Evolutionary conservation across 805 yeast genomes (phyloP).

Genomic region (Nakazawaea wyomingensis): DNA sequence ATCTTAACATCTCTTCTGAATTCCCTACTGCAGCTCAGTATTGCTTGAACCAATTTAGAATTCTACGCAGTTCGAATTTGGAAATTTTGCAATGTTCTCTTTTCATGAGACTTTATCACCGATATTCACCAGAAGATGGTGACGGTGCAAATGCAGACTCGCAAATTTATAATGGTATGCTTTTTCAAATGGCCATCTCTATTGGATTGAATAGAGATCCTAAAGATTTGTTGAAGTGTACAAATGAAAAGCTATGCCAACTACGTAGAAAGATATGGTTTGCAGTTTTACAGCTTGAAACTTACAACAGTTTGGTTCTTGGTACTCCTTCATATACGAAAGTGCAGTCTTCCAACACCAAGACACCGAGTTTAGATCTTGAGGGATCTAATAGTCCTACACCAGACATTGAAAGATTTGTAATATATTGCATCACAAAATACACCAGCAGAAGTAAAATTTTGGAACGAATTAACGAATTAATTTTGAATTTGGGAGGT

Average conservation of each 20-base stretch:
- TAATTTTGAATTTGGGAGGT: constrained; percentile 30
- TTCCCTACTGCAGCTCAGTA: constrained; percentile 38
- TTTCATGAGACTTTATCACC: constrained; percentile 37
- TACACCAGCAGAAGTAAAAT: constrained; percentile 21
- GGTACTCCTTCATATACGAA: constrained; percentile 38
- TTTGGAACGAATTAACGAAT: constrained; percentile 26
- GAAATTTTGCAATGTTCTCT: constrained; percentile 42
- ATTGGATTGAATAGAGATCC: constrained; percentile 60
- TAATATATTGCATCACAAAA: constrained; percentile 23
- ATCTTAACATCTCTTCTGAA: constrained; percentile 28
- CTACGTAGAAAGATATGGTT: constrained; percentile 47
- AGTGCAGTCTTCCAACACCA: constrained; percentile 36
- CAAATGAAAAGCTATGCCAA: constrained; percentile 29
- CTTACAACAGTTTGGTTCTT: constrained; percentile 32
- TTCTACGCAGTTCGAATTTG: constrained; percentile 35
- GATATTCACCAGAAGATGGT: constrained; percentile 43
- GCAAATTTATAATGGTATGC: constrained; percentile 41
- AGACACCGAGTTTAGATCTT: constrained; percentile 31
- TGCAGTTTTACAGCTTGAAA: constrained; percentile 35
- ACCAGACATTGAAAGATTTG: constrained; percentile 30
- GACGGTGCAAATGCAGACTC: constrained; percentile 40
- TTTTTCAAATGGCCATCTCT: constrained; percentile 53
- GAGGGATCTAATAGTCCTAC: constrained; percentile 25
- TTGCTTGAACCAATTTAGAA: constrained; percentile 42
- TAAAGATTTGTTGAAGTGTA: constrained; percentile 31